phyloP scores from a whole-genome alignment of 768 basidiomycete genomes.

The Rhizopogon vinicolor region DNA sequence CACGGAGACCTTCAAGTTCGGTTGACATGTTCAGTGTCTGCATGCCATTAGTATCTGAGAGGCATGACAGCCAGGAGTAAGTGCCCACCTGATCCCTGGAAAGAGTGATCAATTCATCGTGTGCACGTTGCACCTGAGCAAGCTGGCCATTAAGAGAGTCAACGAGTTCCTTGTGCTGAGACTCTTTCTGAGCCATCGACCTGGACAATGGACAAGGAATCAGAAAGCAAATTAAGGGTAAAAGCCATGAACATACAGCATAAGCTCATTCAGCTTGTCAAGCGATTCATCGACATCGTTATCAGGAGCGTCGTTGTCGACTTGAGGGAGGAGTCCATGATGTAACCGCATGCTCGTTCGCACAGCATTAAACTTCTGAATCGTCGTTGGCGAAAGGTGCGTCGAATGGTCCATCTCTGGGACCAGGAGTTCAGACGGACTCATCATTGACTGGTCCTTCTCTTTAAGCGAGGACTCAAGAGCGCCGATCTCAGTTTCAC shows the following conservation, averaged over 20 bases:
- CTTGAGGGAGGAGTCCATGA: constrained; percentile 31
- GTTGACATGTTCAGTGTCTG: constrained; percentile 85
- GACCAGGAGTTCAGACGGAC: neutral
- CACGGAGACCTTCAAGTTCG: constrained; percentile 73
- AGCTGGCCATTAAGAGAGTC: constrained; percentile 69
- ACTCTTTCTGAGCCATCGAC: constrained; percentile 97
- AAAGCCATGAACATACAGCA: constrained; percentile 58
- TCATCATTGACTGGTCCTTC: constrained; percentile 19
- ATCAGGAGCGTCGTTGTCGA: constrained; percentile 28
- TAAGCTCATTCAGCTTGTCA: constrained; percentile 83
- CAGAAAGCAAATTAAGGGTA: constrained; percentile 1
- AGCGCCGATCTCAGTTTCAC: constrained; percentile 83
- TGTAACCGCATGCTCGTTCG: constrained; percentile 60
- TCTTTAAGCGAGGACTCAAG: constrained; percentile 56
- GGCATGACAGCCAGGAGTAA: neutral
- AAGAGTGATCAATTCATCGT: constrained; percentile 76
- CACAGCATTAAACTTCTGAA: constrained; percentile 70
- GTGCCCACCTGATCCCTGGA: constrained; percentile 76
- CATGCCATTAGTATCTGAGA: neutral
- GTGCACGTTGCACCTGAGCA: constrained; percentile 63
- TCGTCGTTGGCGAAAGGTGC: constrained; percentile 64
- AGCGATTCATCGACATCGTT: constrained; percentile 61
- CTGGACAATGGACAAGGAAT: constrained; percentile 33
- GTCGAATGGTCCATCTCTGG: constrained; percentile 19
- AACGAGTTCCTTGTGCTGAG: constrained; percentile 78